Base-by-base conservation (phyloP, 2,329 filamentous ascomycete genomes). In the Alternaria dauci region DNA sequence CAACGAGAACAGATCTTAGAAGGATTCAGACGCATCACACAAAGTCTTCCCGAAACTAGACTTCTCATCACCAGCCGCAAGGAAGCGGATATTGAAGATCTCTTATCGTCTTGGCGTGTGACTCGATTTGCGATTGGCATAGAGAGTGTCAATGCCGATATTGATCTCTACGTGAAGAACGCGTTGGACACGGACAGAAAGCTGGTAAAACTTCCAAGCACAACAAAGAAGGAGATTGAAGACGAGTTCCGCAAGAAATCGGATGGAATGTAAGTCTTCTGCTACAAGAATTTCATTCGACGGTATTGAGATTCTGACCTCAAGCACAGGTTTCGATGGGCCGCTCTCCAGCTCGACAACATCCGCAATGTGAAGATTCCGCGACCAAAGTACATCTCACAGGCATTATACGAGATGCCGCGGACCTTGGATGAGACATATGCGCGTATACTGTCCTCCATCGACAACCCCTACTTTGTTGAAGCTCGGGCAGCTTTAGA, bases 261-360 rank as follows among this genome's bases (percentile, higher is more conserved):
- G 5, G 38, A 39, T 2, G 38, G 38, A 18, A 39, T 39, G 8
- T 6, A n/a, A 5, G 38, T 38, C 12, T 16, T 12, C 11, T 34
- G 5, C 12, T 14, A 1, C 0, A 6, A 34, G 1, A 5, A 6
- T 11, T 14, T 34, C 0, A 3, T 34, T 1, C 12, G 5, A 34
- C 11, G 1, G 14, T 34, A 0, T 34, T 12, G 11, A 7, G 1
- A 16, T 34, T 7, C 12, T 34, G 32, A 34, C 11, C 14, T 16
- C 1, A 2, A 14, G 0, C 0, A 16, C 32, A 34, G 32, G 32
- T 34, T 34, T 34, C 32, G 14, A 34, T 34, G 32, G 32, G 32
- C 32, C 2, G 32, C 32, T 14, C 36, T 39, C n/a, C 36, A 39
- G 8, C 36, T 39, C 36, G 6, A 39, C 5, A 8, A 39, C 3